These are phyloP conservation scores for Fraxinus excelsior DNA, from an alignment of 257 asterid genomes.

Conservation along the genomic window DNA sequence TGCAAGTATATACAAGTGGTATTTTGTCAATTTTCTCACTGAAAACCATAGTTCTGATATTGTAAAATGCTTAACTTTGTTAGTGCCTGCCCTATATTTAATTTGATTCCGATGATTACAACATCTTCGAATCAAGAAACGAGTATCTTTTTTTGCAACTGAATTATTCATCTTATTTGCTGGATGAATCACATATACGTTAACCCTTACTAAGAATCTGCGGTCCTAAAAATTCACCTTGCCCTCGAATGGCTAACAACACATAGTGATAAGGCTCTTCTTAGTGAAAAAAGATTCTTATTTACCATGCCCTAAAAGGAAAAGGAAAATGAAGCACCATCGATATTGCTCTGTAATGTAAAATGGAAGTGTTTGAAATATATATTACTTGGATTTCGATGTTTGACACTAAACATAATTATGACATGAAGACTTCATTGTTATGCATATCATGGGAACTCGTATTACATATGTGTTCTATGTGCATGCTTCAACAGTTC, in stretches of 20 bases:
- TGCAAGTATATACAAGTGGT: conserved; percentile 4
- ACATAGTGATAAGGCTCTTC: background rate
- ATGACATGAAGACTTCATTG: background rate
- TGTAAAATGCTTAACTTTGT: conserved; percentile 12
- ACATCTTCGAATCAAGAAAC: conserved; percentile 5
- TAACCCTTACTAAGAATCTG: background rate
- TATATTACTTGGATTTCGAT: background rate
- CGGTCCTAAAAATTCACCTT: conserved; percentile 7
- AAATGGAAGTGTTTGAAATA: background rate
- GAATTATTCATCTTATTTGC: conserved; percentile 17
- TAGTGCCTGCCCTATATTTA: background rate
- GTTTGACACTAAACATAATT: background rate
- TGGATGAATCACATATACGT: conserved; percentile 9
- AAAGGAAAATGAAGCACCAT: conserved; percentile 4
- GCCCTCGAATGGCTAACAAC: background rate
- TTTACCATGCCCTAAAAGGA: conserved; percentile 1
- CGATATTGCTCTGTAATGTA: conserved; percentile 9
- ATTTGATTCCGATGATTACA: background rate
- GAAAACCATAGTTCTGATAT: conserved; percentile 15
- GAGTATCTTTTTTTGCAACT: conserved; percentile 10
- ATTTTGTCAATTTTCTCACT: conserved; percentile 12
- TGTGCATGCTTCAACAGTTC: conserved; percentile 16
- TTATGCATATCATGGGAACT: conserved; percentile 8
- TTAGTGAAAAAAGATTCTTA: no score
- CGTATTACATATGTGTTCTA: background rate